Base-by-base conservation (phyloP, 2,329 filamentous ascomycete species). In the Neonectria ditissima region DNA sequence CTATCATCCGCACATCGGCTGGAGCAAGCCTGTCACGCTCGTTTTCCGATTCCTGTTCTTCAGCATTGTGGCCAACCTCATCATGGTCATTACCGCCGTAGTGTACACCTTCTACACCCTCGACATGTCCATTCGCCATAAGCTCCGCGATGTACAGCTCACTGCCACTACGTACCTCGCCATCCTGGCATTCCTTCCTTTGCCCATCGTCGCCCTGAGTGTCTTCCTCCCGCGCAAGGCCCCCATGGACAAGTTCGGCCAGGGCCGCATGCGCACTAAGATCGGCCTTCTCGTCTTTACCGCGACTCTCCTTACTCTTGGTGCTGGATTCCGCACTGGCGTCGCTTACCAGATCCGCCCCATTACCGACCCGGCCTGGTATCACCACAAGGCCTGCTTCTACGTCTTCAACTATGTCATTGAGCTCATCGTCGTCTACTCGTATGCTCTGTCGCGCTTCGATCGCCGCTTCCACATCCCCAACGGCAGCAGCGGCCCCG, bases 361-460 rank as follows among this genome's bases (percentile, higher is more conserved):
- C 4, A 70, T 73, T 59, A 80, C 47, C 11, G 44, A 87, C 61
- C 88, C 91, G 2, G 89, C 89, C 5, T 92, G 89, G 85, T 95
- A 90, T 75, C 86, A 93, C 71, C 81, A 81, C 73, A 92, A 90
- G 75, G 86, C 89, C 2, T 88, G 86, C 71, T 97, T 93, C 81
- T 97, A 96, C 80, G 80, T 89, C 74, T 92, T 96, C 81, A 92
- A 92, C 79, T 97, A 92, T 74, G 81, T 81, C 16, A 82, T 94
- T 39, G 94, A 97, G 78, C 80, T 94, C 43, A 74, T 91, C 24
- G 88, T 93, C 39, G 84, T 95, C 5, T 85, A 84, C 56, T 79
- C 89, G 9, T 95, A 92, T 78, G 84, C 89, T 0, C 73, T 91
- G 16, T 78, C 85, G 20, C 86, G 93, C 32, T 89, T 96, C 65